These are phyloP conservation scores for Picochlorum sp. DNA, from an alignment of 139 green algal species.

Conservation along the genomic window DNA sequence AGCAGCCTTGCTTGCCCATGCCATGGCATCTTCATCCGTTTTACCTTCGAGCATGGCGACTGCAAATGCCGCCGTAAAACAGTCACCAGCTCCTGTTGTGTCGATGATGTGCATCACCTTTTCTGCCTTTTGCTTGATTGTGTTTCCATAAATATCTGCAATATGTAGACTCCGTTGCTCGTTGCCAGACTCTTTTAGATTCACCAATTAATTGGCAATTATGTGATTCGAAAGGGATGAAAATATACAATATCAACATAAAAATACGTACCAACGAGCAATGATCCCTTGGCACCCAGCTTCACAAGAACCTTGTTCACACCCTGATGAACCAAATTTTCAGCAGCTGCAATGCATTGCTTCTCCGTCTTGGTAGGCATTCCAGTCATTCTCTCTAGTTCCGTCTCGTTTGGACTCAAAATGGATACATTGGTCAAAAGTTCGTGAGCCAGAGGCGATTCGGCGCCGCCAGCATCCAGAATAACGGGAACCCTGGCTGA, in stretches of 20 bases:
- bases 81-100: constrained; percentile 86
- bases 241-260: too few species aligned
- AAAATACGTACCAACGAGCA: constrained; percentile 47
- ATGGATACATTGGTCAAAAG: constrained; percentile 53
- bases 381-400: constrained; percentile 60
- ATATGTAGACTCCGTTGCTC: not conserved
- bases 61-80: constrained; percentile 80
- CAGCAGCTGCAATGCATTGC: constrained; percentile 36
- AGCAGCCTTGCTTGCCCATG: constrained; percentile 53
- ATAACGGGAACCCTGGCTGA: constrained; percentile 62
- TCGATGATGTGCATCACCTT: constrained; percentile 47
- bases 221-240: not conserved
- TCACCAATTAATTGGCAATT: not conserved
- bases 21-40: constrained; percentile 41
- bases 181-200: not conserved
- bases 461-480: constrained; percentile 69
- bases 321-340: constrained; percentile 40
- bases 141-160: constrained; percentile 5
- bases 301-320: constrained; percentile 73
- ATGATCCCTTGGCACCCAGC: constrained; percentile 58
- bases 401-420: constrained; percentile 86
- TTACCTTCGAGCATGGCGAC: constrained; percentile 65
- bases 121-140: not conserved
- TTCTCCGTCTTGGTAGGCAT: constrained; percentile 39
- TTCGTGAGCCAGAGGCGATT: constrained; percentile 39